These are phyloP conservation scores for Pseudisothecium myosuroides DNA, from an alignment of 225 moss, liverwort and hornwort species.

Conservation along the genomic window DNA sequence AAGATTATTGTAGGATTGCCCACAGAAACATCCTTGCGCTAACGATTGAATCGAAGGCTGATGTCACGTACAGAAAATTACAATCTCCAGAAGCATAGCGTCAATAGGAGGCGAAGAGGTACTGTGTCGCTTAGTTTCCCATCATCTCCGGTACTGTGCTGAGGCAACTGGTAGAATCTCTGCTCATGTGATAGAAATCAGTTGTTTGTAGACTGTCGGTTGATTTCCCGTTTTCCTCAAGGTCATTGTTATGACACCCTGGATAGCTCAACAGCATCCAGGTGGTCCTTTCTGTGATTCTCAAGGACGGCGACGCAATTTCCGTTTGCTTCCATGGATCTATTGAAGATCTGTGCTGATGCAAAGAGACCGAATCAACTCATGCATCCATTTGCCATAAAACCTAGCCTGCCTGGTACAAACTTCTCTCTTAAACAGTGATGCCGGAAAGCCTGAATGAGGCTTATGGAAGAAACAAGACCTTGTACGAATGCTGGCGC, in stretches of 20 bases:
- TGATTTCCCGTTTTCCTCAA: neutral
- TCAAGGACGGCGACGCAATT: neutral
- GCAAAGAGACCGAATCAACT: neutral
- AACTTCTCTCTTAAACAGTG: neutral
- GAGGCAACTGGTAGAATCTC: slow-evolving; percentile 16
- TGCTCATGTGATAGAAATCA: slow-evolving; percentile 18
- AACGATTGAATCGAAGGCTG: neutral
- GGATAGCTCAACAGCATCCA: neutral
- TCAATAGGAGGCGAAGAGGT: slow-evolving; percentile 4
- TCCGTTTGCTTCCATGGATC: neutral
- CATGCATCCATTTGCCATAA: neutral
- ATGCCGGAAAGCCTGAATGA: neutral
- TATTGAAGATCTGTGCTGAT: neutral
- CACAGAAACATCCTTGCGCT: neutral
- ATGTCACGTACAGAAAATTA: neutral
- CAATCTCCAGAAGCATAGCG: neutral
- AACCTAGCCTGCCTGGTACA: neutral
- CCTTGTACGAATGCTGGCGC: neutral
- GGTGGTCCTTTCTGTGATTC: neutral
- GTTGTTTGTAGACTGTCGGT: neutral
- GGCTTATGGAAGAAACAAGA: neutral
- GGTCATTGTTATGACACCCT: neutral
- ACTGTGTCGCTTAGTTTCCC: slow-evolving; percentile 3
- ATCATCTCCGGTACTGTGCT: neutral
- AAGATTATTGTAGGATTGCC: neutral